These are phyloP conservation scores for Asterophora lycoperdoides DNA, from an alignment of 768 basidiomycete genomes.

Conservation along the genomic window DNA sequence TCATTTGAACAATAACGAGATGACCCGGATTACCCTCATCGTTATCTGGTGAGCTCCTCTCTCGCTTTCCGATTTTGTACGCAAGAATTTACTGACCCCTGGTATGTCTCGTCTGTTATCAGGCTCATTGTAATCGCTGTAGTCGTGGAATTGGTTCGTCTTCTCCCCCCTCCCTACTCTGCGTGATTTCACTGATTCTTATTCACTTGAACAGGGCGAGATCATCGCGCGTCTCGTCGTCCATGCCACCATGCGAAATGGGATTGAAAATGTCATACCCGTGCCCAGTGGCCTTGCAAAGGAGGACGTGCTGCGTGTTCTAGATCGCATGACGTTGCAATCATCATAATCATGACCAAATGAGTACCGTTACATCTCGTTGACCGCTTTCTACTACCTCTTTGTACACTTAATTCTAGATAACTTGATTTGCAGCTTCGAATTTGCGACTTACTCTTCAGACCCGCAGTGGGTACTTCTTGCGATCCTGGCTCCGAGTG, in stretches of 20 bases:
- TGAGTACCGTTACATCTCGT: too few species aligned
- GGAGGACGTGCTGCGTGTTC: constrained; percentile 36
- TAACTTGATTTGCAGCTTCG: too few species aligned
- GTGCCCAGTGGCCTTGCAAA: constrained; percentile 24
- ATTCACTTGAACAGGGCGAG: constrained; percentile 53
- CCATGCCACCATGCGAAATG: constrained; percentile 46
- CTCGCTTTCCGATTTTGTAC: constrained; percentile 3
- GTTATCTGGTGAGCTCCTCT: constrained; percentile 39
- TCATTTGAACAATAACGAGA: constrained; percentile 83
- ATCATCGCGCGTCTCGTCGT: constrained; percentile 73
- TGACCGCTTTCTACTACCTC: too few species aligned
- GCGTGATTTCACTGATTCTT: too few species aligned
- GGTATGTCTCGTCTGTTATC: constrained; percentile 15
- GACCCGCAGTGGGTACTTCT: too few species aligned
- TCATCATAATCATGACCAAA: background rate
- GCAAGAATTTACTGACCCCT: constrained; percentile 16
- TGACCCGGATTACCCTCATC: constrained; percentile 80
- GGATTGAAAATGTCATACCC: constrained; percentile 1
- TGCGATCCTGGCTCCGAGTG: too few species aligned
- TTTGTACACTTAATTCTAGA: too few species aligned
- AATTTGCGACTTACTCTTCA: too few species aligned
- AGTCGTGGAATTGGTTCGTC: constrained; percentile 79
- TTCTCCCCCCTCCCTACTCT: background rate
- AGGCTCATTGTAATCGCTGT: constrained; percentile 90
- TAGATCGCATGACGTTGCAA: constrained; percentile 38